Percentiles rank a stretch among this genome's conserved stretches.
phyloP scores from a whole-genome alignment of 1,139 yeast genomes.

The Pichia sp. region DNA sequence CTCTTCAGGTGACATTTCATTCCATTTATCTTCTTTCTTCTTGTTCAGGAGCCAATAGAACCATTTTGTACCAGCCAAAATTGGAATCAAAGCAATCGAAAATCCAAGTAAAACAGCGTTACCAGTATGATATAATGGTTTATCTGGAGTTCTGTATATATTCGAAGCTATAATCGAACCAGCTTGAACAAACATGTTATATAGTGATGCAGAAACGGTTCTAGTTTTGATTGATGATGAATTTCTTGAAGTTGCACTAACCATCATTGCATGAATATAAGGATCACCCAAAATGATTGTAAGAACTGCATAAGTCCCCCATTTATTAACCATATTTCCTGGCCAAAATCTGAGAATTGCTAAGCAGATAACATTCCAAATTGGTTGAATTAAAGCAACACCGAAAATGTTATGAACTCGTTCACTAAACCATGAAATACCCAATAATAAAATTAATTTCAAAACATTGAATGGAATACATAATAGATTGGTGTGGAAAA shows the following conservation, averaged over 20 bases:
- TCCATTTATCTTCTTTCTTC: constrained; percentile 41
- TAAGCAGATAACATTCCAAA: constrained; percentile 35
- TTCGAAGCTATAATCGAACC: constrained; percentile 46
- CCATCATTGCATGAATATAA: constrained; percentile 49
- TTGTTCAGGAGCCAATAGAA: constrained; percentile 45
- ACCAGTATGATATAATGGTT: constrained; percentile 52
- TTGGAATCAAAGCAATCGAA: constrained; percentile 25
- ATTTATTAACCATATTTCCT: constrained; percentile 38
- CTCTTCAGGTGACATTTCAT: constrained; percentile 40
- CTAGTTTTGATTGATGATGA: constrained; percentile 53
- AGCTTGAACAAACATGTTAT: constrained; percentile 55
- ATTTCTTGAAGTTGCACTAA: constrained; percentile 55
- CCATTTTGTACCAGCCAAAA: constrained; percentile 25
- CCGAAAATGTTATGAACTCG: constrained; percentile 32
- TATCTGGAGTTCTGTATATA: constrained; percentile 49
- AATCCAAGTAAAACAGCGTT: constrained; percentile 39
- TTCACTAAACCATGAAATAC: constrained; percentile 36
- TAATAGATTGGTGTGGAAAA: constrained; percentile 47
- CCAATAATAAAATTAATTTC: constrained; percentile 33
- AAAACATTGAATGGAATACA: constrained; percentile 42
- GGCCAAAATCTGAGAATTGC: constrained; percentile 45
- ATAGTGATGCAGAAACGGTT: constrained; percentile 53
- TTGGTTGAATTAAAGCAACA: constrained; percentile 32
- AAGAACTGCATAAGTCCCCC: constrained; percentile 48
- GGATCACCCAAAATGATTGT: constrained; percentile 42